phyloP scores from a whole-genome alignment of 345 rosid genomes.

The Erysimum cheiranthoides region DNA sequence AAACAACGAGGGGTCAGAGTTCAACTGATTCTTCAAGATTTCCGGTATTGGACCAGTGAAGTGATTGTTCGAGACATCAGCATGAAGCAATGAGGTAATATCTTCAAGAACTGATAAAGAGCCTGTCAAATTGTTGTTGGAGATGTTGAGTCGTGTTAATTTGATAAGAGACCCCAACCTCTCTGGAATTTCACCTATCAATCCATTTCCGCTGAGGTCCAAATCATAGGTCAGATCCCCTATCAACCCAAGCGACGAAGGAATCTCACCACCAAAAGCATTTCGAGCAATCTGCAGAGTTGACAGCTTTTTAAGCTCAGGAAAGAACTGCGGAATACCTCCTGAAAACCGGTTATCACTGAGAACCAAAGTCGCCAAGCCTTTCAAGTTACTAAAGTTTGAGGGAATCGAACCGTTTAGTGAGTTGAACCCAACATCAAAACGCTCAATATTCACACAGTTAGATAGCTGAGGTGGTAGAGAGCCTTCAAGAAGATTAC shows the following conservation, averaged over 20 bases:
- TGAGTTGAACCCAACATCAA: conserved; percentile 70
- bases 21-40: conserved; percentile 42
- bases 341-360: conserved; percentile 64
- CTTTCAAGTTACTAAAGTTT: conserved; percentile 57
- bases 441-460: conserved; percentile 49
- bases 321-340: conserved; percentile 64
- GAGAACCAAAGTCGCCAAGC: conserved; percentile 59
- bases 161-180: conserved; percentile 49
- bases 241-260: conserved; percentile 60
- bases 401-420: conserved; percentile 65
- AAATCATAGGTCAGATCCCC: conserved; percentile 54
- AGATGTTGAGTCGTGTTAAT: conserved; percentile 62
- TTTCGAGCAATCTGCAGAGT: conserved; percentile 71
- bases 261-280: conserved; percentile 69
- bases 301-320: conserved; percentile 55
- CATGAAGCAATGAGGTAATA: conserved; percentile 49
- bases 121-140: conserved; percentile 74
- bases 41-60: conserved; percentile 76
- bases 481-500: conserved; percentile 64
- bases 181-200: conserved; percentile 65
- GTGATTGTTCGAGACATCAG: conserved; percentile 66
- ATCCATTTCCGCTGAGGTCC: conserved; percentile 67
- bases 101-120: conserved; percentile 51
- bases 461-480: conserved; percentile 66
- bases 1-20: conserved; percentile 59